A percentile compares a stretch with the other conserved stretches of the same genome.
These are phyloP conservation scores for Bacidia gigantensis DNA, from an alignment of 495 filamentous ascomycete genomes.

Conservation along the genomic window DNA sequence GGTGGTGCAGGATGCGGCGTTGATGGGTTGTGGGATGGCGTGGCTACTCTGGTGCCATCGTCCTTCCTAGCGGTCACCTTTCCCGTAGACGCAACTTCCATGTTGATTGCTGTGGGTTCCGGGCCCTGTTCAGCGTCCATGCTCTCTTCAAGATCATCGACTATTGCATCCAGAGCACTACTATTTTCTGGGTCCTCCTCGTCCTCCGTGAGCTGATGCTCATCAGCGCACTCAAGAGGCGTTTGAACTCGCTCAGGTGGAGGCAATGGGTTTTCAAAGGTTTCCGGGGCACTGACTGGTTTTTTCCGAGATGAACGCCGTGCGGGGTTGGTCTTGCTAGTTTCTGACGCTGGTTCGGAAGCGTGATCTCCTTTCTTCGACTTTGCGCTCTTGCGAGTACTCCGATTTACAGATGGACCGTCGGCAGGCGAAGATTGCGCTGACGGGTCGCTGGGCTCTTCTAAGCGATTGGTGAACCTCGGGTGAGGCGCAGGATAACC, in stretches of 20 bases:
- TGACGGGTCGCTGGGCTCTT: conserved; percentile 21
- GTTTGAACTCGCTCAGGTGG: conserved; percentile 28
- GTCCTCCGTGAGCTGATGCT: conserved; percentile 67
- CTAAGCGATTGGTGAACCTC: conserved; percentile 23
- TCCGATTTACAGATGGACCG: conserved; percentile 8
- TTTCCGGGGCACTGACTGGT: conserved; percentile 23
- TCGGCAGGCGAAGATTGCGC: conserved; percentile 19
- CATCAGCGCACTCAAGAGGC: conserved; percentile 86
- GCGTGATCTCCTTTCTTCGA: conserved; percentile 21
- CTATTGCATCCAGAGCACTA: conserved; percentile 65
- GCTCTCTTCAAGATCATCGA: conserved; percentile 82
- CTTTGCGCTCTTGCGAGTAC: conserved; percentile 21
- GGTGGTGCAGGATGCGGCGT: conserved; percentile 23
- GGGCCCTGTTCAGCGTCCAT: conserved; percentile 58
- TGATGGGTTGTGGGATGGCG: conserved; percentile 55
- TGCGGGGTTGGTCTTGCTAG: conserved; percentile 34
- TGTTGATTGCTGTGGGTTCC: conserved; percentile 79
- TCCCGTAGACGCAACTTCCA: conserved; percentile 80
- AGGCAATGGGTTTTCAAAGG: conserved; percentile 35
- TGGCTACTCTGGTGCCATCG: conserved; percentile 80
- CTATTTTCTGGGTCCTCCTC: conserved; percentile 58
- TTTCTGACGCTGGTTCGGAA: conserved; percentile 18
- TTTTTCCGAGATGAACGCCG: conserved; percentile 44
- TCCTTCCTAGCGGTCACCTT: conserved; percentile 95
- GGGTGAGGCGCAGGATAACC: conserved; percentile 32